Evolutionary conservation across 2,329 filamentous ascomycete genomes (phyloP).

Genomic region (Calonectria multiphialidica): DNA sequence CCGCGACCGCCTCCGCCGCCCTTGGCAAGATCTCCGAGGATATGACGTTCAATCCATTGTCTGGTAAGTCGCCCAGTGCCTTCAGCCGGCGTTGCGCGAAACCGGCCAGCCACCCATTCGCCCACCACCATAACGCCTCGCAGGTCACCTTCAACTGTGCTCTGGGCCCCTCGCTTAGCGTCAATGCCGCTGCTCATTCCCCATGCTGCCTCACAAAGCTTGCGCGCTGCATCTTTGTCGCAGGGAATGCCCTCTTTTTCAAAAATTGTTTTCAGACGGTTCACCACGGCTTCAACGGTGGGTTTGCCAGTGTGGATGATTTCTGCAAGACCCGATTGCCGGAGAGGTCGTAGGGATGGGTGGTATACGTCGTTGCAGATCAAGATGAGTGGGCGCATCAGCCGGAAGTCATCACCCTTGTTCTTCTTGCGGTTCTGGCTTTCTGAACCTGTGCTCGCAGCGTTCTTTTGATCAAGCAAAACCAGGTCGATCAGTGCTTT

Average conservation of each 20-base stretch:
- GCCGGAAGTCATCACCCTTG: slow-evolving; percentile 87
- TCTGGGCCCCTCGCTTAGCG: slow-evolving; percentile 75
- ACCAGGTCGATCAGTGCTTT: slow-evolving; percentile 95
- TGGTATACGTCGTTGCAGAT: slow-evolving; percentile 99
- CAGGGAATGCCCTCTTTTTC: slow-evolving; percentile 89
- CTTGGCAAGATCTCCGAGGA: slow-evolving; percentile 75
- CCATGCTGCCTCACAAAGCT: slow-evolving; percentile 86
- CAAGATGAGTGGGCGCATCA: slow-evolving; percentile 89
- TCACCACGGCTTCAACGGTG: slow-evolving; percentile 85
- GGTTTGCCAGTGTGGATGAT: slow-evolving; percentile 93
- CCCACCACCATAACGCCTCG: slow-evolving; percentile 87
- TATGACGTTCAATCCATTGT: slow-evolving; percentile 81
- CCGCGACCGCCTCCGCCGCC: slow-evolving; percentile 80
- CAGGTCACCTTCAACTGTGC: slow-evolving; percentile 78
- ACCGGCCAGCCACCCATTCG: slow-evolving; percentile 85
- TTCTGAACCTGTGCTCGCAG: slow-evolving; percentile 44
- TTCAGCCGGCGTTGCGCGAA: slow-evolving; percentile 63
- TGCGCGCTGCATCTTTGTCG: slow-evolving; percentile 89
- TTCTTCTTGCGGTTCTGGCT: slow-evolving; percentile 62
- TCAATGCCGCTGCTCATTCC: slow-evolving; percentile 81
- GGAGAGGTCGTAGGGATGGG: slow-evolving; percentile 84
- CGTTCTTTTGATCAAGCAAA: slow-evolving; percentile 85
- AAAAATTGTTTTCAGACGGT: slow-evolving; percentile 85
- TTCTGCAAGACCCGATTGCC: slow-evolving; percentile 88
- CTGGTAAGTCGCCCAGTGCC: slow-evolving; percentile 69